Conservation (phyloP, 2,329 filamentous ascomycete species). For the Stagonosporopsis rhizophila region DNA sequence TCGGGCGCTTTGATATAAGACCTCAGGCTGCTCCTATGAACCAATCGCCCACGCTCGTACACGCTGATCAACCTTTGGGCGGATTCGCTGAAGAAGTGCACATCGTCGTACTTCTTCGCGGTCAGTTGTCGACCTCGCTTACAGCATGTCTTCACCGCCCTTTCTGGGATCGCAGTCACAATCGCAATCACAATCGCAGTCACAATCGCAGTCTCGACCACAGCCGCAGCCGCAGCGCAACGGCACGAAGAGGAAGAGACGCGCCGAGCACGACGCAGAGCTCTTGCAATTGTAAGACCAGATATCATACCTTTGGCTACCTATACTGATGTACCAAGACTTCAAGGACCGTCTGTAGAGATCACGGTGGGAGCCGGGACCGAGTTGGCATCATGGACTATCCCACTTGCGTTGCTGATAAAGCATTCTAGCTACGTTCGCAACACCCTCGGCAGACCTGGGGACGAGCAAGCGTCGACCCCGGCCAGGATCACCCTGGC, state of each 20-base stretch:
- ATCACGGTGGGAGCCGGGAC: background rate
- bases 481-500: background rate
- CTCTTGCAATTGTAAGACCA: background rate
- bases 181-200: background rate
- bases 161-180: background rate
- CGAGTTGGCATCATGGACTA: background rate
- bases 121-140: background rate
- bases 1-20: too few relatives aligned
- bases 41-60: too few relatives aligned
- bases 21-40: too few relatives aligned
- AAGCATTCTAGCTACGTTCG: constrained; percentile 2
- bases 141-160: background rate
- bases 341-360: background rate
- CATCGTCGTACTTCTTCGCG: background rate
- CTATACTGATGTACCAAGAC: background rate
- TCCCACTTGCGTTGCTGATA: constrained; percentile 6
- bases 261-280: background rate
- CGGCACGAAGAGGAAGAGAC: background rate
- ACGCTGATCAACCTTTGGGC: too few relatives aligned
- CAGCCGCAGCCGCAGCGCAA: background rate
- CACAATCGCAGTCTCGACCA: background rate
- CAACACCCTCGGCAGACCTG: background rate
- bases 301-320: too few relatives aligned
- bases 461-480: background rate
- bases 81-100: background rate